Conservation (phyloP, 1,284 basidiomycete species). For the Somion occarium region DNA sequence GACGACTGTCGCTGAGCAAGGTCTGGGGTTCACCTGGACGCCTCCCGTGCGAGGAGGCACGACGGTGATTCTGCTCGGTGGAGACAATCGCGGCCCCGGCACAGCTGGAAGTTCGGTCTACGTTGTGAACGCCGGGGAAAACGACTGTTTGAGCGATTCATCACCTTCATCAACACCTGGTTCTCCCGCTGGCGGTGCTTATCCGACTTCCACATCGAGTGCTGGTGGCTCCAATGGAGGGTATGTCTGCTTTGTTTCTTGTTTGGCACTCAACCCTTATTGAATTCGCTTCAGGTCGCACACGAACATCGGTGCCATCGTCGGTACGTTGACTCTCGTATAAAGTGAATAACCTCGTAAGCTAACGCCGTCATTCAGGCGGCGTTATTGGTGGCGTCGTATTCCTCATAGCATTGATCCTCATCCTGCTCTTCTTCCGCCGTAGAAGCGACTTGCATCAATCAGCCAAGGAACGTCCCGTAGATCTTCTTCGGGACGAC, state of each 20-base stretch:
- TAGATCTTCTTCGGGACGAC: conserved; percentile 55
- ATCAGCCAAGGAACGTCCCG: conserved; percentile 46
- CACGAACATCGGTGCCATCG: conserved; percentile 62
- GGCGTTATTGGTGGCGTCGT: conserved; percentile 63
- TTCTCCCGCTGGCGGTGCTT: conserved; percentile 67
- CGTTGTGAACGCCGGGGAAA: conserved; percentile 46
- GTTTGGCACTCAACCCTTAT: too few relatives aligned
- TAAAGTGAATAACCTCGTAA: not conserved
- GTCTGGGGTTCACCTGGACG: conserved; percentile 66
- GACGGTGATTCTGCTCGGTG: conserved; percentile 57
- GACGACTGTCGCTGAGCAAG: conserved; percentile 38
- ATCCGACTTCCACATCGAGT: conserved; percentile 50
- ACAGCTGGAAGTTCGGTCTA: conserved; percentile 59
- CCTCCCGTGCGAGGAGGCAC: conserved; percentile 59
- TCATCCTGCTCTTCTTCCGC: conserved; percentile 47
- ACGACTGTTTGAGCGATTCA: conserved; percentile 47
- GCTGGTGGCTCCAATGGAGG: conserved; percentile 10
- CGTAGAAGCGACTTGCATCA: conserved; percentile 38
- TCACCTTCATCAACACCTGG: conserved; percentile 76
- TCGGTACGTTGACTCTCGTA: conserved; percentile 33
- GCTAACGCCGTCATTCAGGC: conserved; percentile 28
- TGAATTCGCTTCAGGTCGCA: too few relatives aligned
- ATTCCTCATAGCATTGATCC: conserved; percentile 37
- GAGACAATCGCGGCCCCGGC: conserved; percentile 62
- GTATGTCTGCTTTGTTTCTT: conserved; percentile 1